Percentiles rank a stretch among this genome's conserved stretches.
Evolutionary conservation across 805 yeast genomes (phyloP).

Genomic region (Citeromyces nyonsensis): DNA sequence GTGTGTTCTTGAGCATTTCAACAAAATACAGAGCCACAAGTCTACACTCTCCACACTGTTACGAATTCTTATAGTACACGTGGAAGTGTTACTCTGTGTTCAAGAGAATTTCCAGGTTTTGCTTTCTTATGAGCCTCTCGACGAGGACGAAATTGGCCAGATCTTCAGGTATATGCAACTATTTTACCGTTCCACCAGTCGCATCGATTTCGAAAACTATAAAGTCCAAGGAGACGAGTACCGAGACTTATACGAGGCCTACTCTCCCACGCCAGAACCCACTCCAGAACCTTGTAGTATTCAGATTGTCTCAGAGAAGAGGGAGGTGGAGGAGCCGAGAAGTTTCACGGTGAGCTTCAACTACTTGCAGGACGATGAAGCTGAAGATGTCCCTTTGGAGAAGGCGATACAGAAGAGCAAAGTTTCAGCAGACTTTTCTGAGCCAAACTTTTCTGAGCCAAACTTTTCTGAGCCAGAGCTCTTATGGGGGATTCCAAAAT

Average conservation of each 20-base stretch:
- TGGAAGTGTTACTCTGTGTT: conserved; percentile 5
- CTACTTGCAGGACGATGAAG: not conserved
- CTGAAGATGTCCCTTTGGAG: not conserved
- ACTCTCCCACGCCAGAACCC: too few species aligned
- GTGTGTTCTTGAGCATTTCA: conserved; percentile 11
- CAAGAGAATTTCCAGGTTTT: conserved; percentile 6
- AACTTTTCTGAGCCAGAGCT: conserved; percentile 16
- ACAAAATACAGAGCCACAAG: conserved; percentile 13
- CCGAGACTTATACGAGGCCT: conserved; percentile 19
- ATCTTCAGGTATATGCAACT: conserved; percentile 18
- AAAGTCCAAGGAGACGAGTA: conserved; percentile 24
- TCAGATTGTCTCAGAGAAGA: not conserved
- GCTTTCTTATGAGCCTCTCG: conserved; percentile 5
- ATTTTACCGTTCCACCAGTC: conserved; percentile 30
- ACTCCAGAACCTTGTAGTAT: too few species aligned
- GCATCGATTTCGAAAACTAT: conserved; percentile 30
- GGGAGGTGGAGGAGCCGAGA: not conserved
- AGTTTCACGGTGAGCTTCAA: not conserved
- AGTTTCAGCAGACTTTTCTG: too few species aligned
- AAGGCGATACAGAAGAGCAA: not conserved
- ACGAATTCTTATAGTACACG: conserved; percentile 11
- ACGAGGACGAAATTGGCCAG: conserved; percentile 8
- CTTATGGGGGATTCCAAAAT: conserved; percentile 30
- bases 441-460: conserved; percentile 1
- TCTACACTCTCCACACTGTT: conserved; percentile 12